phyloP scores from a whole-genome alignment of 129 eudicot genomes.

The Escallonia rubra region DNA sequence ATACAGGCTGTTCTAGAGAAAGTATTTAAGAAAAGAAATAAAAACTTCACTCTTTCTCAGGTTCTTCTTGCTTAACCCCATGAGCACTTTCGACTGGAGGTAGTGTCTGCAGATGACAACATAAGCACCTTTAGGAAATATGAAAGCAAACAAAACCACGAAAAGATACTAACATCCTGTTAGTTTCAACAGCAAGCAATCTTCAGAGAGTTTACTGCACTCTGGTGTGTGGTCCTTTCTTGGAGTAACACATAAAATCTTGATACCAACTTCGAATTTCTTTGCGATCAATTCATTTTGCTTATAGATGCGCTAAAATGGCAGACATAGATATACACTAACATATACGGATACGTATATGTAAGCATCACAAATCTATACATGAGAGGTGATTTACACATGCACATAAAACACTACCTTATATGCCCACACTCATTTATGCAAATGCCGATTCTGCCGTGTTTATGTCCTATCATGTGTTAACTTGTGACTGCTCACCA shows the following conservation, averaged over 20 bases:
- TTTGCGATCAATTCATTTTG: too few relatives aligned
- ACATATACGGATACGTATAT: too few relatives aligned
- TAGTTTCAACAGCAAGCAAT: not conserved
- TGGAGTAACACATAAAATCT: not conserved
- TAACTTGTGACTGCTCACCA: too few relatives aligned
- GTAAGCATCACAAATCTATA: too few relatives aligned
- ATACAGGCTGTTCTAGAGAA: too few relatives aligned
- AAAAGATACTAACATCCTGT: not conserved
- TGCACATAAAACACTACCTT: too few relatives aligned
- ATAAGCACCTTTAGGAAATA: not conserved
- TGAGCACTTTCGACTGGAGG: constrained; percentile 7
- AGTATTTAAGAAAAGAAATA: not conserved
- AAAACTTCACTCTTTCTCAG: constrained; percentile 1
- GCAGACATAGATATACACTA: not conserved
- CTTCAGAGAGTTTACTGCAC: not conserved
- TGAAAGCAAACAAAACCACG: not conserved
- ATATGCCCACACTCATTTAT: too few relatives aligned
- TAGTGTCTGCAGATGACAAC: constrained; percentile 12
- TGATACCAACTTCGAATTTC: too few relatives aligned
- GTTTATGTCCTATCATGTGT: too few relatives aligned
- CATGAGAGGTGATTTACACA: too few relatives aligned
- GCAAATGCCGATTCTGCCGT: too few relatives aligned
- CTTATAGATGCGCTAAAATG: not conserved
- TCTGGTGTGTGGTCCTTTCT: too few relatives aligned
- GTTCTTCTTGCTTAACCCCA: constrained; percentile 2